Conservation (phyloP, 2,329 filamentous ascomycete genomes). For the Aspergillus aculeatus region DNA sequence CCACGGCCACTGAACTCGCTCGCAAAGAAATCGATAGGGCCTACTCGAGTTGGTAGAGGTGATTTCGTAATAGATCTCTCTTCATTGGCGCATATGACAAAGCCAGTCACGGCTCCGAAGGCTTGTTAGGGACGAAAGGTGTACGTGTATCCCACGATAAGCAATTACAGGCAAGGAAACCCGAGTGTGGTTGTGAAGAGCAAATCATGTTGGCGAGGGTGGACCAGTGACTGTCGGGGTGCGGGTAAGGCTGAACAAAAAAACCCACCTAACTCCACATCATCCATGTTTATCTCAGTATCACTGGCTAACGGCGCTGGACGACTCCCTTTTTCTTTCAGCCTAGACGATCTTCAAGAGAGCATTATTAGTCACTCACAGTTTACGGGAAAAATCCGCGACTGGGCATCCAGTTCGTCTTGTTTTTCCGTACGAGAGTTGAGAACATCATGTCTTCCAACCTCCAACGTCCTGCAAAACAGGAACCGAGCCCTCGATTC, state of each 20-base stretch:
- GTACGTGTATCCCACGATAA: background rate
- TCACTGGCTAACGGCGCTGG: background rate
- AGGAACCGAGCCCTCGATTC: background rate
- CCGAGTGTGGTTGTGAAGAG: background rate
- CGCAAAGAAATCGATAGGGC: no score
- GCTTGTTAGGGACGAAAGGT: background rate
- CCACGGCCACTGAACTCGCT: no score
- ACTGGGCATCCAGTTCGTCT: background rate
- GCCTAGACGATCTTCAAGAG: background rate
- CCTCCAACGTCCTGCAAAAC: background rate
- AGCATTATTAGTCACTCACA: background rate
- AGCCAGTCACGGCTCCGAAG: background rate
- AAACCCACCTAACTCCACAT: background rate
- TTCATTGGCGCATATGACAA: background rate
- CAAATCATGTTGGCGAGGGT: background rate
- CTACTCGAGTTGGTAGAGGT: background rate
- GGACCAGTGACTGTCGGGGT: conserved; percentile 1
- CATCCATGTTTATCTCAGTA: background rate
- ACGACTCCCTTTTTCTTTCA: background rate
- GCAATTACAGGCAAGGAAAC: background rate
- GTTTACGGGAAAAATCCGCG: background rate
- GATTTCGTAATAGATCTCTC: background rate
- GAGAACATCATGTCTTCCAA: background rate
- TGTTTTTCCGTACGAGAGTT: background rate
- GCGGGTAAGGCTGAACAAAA: conserved; percentile 7